Percentiles rank a stretch among this genome's conserved stretches.
phyloP scores from a whole-genome alignment of 352 stramenopile species.

The Pythium folliculosum region DNA sequence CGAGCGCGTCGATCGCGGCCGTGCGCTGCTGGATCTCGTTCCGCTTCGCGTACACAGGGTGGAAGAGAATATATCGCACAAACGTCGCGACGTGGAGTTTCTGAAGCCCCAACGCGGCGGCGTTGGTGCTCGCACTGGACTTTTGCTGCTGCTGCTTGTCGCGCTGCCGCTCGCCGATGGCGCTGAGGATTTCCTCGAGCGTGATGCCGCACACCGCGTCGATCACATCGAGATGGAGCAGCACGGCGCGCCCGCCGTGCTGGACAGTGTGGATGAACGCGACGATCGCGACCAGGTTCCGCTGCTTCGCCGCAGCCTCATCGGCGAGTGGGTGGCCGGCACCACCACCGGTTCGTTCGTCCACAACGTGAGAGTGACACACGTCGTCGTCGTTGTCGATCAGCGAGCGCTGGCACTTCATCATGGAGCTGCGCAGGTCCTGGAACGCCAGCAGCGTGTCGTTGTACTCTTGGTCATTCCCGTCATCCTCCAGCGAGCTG shows the following conservation, averaged over 20 bases:
- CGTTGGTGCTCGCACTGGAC: conserved; percentile 16
- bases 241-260: conserved; percentile 52
- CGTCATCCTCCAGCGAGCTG: conserved; percentile 20
- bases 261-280: conserved; percentile 53
- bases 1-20: conserved; percentile 42
- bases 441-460: conserved; percentile 61
- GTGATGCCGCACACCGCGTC: conserved; percentile 36
- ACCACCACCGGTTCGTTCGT: not conserved
- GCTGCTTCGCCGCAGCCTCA: conserved; percentile 41
- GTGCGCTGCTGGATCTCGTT: conserved; percentile 39
- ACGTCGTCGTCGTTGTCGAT: conserved; percentile 30
- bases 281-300: conserved; percentile 43
- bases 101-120: conserved; percentile 30
- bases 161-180: conserved; percentile 58
- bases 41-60: conserved; percentile 64
- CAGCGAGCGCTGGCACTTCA: conserved; percentile 52
- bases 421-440: conserved; percentile 63
- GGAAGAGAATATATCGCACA: conserved; percentile 78
- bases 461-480: conserved; percentile 45
- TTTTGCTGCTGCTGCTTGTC: conserved; percentile 32
- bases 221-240: conserved; percentile 67
- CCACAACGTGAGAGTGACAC: not conserved
- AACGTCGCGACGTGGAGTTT: conserved; percentile 61
- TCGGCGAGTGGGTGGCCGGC: not conserved
- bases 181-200: conserved; percentile 54